Conservation (phyloP, 768 basidiomycete species). For the Termitomyces sp. region DNA sequence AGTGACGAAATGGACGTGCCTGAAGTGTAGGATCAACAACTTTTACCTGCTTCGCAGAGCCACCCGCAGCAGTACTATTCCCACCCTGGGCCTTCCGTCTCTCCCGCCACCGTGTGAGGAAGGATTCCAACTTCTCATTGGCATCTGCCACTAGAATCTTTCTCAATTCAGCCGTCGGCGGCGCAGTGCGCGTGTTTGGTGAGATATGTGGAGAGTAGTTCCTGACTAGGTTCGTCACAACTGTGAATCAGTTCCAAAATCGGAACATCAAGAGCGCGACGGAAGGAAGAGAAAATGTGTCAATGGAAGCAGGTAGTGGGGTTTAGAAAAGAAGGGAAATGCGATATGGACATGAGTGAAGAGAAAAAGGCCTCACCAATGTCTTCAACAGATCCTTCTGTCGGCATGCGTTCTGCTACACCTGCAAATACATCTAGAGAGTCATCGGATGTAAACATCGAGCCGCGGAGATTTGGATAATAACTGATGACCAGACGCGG, state of each 20-base stretch:
- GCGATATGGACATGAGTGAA: slow-evolving; percentile 1
- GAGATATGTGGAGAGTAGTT: slow-evolving; percentile 88
- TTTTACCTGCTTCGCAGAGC: slow-evolving; percentile 1
- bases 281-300: slow-evolving; percentile 25
- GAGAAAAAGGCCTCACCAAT: slow-evolving; percentile 66
- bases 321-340: slow-evolving; percentile 12
- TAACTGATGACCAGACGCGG: slow-evolving; percentile 79
- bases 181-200: slow-evolving; percentile 63
- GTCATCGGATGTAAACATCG: slow-evolving; percentile 52
- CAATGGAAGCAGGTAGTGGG: slow-evolving; percentile 18
- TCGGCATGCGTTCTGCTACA: slow-evolving; percentile 65
- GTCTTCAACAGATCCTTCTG: slow-evolving; percentile 69
- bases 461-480: slow-evolving; percentile 72
- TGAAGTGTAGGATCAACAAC: slow-evolving; percentile 9
- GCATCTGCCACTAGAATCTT: slow-evolving; percentile 63
- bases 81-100: slow-evolving; percentile 36
- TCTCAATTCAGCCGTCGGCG: slow-evolving; percentile 66
- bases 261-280: slow-evolving; percentile 31
- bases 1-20: slow-evolving; percentile 9
- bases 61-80: slow-evolving; percentile 7
- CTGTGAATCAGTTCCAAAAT: slow-evolving; percentile 72
- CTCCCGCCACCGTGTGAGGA: slow-evolving; percentile 59
- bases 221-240: slow-evolving; percentile 84
- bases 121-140: slow-evolving; percentile 68
- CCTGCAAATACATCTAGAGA: slow-evolving; percentile 72